phyloP scores from a whole-genome alignment of 108 stramenopile species.

The Chaetoceros tenuissimus region DNA sequence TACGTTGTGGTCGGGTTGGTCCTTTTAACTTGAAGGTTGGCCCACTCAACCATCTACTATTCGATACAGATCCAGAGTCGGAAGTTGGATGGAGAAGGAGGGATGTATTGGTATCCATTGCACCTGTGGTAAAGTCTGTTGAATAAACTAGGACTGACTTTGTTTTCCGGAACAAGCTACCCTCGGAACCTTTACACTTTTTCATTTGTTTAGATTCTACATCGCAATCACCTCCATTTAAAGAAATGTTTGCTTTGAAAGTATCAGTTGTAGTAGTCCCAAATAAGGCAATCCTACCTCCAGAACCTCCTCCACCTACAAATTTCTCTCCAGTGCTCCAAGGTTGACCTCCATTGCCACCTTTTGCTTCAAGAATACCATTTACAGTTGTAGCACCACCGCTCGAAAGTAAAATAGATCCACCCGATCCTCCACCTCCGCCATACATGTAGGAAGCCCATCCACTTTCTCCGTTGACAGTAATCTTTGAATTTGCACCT shows the following conservation, averaged over 20 bases:
- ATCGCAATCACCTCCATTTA: conserved; percentile 19
- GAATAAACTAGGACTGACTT: conserved; percentile 11
- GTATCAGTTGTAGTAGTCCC: conserved; percentile 37
- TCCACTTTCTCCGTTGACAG: conserved; percentile 52
- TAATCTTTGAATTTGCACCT: conserved; percentile 35
- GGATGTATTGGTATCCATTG: conserved; percentile 25
- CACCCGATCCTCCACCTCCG: conserved; percentile 72
- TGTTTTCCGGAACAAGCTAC: conserved; percentile 14
- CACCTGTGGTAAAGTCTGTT: conserved; percentile 23
- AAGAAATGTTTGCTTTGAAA: conserved; percentile 5
- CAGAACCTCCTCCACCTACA: conserved; percentile 61
- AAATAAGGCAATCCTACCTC: conserved; percentile 65
- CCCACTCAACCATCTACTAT: background rate
- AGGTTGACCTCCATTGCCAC: conserved; percentile 52
- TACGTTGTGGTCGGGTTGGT: conserved; percentile 11
- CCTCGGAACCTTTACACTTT: conserved; percentile 21
- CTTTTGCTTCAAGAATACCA: conserved; percentile 38
- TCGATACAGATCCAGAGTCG: background rate
- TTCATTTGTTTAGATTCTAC: background rate
- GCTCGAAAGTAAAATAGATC: conserved; percentile 53
- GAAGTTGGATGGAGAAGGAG: conserved; percentile 11
- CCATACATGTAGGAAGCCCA: conserved; percentile 32
- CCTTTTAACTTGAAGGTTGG: background rate
- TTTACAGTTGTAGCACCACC: conserved; percentile 42
- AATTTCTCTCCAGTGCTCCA: background rate